Evolutionary conservation across 1,139 yeast species (phyloP), one percentile per base, ranked within the genome.

Genomic region (Debaryomyces subglobosus): DNA sequence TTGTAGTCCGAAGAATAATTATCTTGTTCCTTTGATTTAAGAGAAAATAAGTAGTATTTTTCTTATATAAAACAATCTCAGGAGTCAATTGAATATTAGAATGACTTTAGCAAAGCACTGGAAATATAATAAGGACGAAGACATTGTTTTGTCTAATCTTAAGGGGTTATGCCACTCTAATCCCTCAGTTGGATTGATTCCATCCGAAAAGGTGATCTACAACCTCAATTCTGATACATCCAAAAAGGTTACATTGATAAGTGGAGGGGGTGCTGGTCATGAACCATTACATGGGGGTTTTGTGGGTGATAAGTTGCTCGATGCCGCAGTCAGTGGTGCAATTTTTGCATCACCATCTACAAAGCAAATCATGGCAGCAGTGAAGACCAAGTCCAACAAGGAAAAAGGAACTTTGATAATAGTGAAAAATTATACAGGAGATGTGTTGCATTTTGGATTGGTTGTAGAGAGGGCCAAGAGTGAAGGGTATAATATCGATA

Each of bases 191-290:
- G 73, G 78, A 10, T 69, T 86, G 38, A 80, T 89, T 48, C 85
- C 84, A 25, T 71, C 80, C 7, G 95, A 89, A 61, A 82, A 82
- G 55, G 87, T 89, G 2, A 81, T 89, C 10, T 86, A 76, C 69
- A 71, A 72, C 49, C 67, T 75, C 5, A 51, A 62, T 40, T 62
- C 73, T 2, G 63, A 71, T 36, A 62, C 73, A 18, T 47, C 62
- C n/a, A 67, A 70, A 25, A 85, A 86, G 59, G 86, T 91, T 41
- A 79, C 90, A 3, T 60, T 92, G 46, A 71, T 92, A 24, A 85
- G 96, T 41, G 97, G 97, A 49, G 98, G 98, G 48, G 98, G 98
- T 27, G 85, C 94, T 8, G 98, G 98, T 34, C 98, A 92, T 64
- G 97, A 92, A 67, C 97, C 97, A 27, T 77, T 92, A 7, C 97